phyloP scores from a whole-genome alignment of 345 rosid genomes.

The Syzygium grande region DNA sequence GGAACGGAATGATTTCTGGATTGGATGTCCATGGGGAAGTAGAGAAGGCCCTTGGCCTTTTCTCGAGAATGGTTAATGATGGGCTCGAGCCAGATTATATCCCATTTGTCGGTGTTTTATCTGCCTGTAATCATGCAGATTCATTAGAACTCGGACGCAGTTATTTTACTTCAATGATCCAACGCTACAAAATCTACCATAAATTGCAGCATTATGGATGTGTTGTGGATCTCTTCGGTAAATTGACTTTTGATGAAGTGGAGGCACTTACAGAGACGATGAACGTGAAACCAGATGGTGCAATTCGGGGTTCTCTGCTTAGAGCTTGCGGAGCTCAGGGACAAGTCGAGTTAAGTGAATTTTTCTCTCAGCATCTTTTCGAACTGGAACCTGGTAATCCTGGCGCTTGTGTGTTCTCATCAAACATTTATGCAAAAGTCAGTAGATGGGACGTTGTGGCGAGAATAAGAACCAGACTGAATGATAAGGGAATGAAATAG shows the following conservation, averaged over 20 bases:
- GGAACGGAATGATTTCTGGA: conserved; percentile 66
- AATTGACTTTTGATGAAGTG: conserved; percentile 58
- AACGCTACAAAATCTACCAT: conserved; percentile 39
- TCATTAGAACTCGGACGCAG: conserved; percentile 44
- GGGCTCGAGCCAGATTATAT: conserved; percentile 55
- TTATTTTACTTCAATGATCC: conserved; percentile 41
- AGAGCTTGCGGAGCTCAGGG: conserved; percentile 55
- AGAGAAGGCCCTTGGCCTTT: conserved; percentile 32
- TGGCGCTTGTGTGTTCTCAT: conserved; percentile 57
- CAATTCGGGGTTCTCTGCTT: conserved; percentile 68
- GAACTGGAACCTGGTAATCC: conserved; percentile 49
- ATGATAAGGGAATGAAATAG: conserved; percentile 54
- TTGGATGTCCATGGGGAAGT: conserved; percentile 55
- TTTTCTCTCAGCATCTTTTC: conserved; percentile 33
- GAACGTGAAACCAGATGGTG: conserved; percentile 58
- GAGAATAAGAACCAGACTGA: conserved; percentile 35
- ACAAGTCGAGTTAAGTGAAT: conserved; percentile 43
- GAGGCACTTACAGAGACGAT: conserved; percentile 33
- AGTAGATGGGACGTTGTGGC: conserved; percentile 69
- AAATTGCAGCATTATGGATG: conserved; percentile 67
- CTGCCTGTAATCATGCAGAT: conserved; percentile 65
- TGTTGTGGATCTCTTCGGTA: conserved; percentile 64
- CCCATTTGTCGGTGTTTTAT: conserved; percentile 56
- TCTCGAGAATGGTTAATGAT: conserved; percentile 39
- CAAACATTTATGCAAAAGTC: conserved; percentile 72